These are phyloP conservation scores for Hypoxylon intermedium DNA, from an alignment of 495 filamentous ascomycete genomes.

Conservation along the genomic window DNA sequence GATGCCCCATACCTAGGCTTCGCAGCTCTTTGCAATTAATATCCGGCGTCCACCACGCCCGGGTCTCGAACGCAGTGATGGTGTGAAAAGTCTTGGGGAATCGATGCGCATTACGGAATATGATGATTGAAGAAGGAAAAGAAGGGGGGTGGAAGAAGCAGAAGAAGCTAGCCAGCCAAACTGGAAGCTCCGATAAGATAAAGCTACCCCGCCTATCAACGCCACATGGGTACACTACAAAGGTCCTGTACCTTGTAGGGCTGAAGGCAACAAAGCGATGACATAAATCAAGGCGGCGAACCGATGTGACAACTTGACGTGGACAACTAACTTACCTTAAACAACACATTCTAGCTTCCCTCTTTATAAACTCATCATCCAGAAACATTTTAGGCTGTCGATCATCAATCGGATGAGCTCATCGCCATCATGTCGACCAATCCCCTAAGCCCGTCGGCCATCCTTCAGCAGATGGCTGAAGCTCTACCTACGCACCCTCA, in stretches of 20 bases:
- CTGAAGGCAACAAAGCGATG: conserved; percentile 39
- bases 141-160: neutral
- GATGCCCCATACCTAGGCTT: no score
- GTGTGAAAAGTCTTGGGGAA: no score
- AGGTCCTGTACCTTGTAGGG: conserved; percentile 27
- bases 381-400: neutral
- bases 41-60: no score
- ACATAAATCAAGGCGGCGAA: conserved; percentile 31
- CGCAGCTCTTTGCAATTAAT: no score
- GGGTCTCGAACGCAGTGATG: no score
- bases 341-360: neutral
- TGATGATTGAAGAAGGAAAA: neutral
- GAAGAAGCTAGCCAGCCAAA: neutral
- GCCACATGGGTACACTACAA: no score
- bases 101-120: no score
- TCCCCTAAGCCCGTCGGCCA: conserved; percentile 50
- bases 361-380: neutral
- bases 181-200: conserved; percentile 44
- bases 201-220: conserved; percentile 43
- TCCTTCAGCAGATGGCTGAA: conserved; percentile 63
- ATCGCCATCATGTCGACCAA: conserved; percentile 35
- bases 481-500: conserved; percentile 61
- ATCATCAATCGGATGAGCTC: conserved; percentile 1
- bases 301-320: neutral
- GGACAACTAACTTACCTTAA: neutral